Evolutionary conservation across 2,329 filamentous ascomycete genomes (phyloP).

Genomic region (Ascochyta viciae-villosae): DNA sequence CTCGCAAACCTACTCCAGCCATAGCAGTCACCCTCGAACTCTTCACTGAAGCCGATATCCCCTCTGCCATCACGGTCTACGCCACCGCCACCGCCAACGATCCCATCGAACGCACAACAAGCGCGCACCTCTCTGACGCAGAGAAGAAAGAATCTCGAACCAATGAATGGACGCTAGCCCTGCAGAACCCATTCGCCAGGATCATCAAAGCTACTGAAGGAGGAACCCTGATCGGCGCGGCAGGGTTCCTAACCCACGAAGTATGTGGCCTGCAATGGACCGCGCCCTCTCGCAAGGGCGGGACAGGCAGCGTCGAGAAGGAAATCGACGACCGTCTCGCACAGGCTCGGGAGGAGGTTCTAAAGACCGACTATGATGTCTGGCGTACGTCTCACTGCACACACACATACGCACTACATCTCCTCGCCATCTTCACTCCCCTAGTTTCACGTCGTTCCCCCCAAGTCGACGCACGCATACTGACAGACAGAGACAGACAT

Average conservation of each 20-base stretch:
- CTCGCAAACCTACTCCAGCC: no score
- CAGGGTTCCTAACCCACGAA: slow-evolving; percentile 1
- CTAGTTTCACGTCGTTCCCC: no score
- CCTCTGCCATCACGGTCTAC: neutral
- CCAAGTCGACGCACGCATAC: neutral
- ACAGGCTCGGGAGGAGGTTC: neutral
- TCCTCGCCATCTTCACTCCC: no score
- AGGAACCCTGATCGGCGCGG: neutral
- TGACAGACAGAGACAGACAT: neutral
- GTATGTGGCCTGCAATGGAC: slow-evolving; percentile 1
- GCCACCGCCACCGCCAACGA: neutral
- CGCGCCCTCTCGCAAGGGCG: neutral
- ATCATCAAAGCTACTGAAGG: neutral
- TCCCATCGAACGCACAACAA: neutral
- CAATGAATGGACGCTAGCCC: neutral
- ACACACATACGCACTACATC: neutral
- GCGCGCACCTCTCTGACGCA: neutral
- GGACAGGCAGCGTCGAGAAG: neutral
- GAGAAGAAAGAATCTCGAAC: neutral
- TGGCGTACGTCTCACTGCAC: neutral
- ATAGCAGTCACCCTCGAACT: neutral
- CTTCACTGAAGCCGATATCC: neutral
- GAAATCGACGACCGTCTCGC: neutral
- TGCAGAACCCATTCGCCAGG: neutral
- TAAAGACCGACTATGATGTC: neutral